phyloP scores from a whole-genome alignment of 1,284 basidiomycete species.

The Paramarasmius palmivorus region DNA sequence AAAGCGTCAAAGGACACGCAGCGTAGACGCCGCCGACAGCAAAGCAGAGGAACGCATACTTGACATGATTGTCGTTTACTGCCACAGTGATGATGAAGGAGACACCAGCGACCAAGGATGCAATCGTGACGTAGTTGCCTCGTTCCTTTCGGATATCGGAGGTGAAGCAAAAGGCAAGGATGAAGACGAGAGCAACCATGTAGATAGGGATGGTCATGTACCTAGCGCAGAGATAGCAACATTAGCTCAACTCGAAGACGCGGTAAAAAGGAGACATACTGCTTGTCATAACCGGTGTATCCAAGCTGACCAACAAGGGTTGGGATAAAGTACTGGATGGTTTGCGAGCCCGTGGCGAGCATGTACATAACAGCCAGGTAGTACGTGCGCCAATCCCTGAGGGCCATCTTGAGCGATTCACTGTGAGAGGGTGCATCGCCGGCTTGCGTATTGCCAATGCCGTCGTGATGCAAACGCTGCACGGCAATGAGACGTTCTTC shows the following conservation, averaged over 20 bases:
- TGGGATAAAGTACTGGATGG: slow-evolving; percentile 46
- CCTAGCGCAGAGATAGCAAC: background rate
- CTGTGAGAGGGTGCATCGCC: slow-evolving; percentile 28
- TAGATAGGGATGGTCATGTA: slow-evolving; percentile 48
- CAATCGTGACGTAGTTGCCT: slow-evolving; percentile 32
- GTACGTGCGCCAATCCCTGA: slow-evolving; percentile 33
- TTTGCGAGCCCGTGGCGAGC: slow-evolving; percentile 38
- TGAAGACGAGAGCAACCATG: slow-evolving; percentile 32
- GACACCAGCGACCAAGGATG: slow-evolving; percentile 26
- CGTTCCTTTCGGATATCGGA: slow-evolving; percentile 36
- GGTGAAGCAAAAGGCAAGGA: slow-evolving; percentile 31
- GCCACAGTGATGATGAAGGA: slow-evolving; percentile 40
- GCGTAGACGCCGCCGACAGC: slow-evolving; percentile 43
- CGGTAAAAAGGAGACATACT: background rate
- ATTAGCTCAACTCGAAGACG: background rate
- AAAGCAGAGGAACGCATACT: slow-evolving; percentile 45
- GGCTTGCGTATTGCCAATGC: slow-evolving; percentile 27
- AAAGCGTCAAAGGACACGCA: slow-evolving; percentile 36
- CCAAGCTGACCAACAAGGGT: slow-evolving; percentile 35
- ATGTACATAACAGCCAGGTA: slow-evolving; percentile 35
- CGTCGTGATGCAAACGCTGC: slow-evolving; percentile 37
- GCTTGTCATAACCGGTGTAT: background rate
- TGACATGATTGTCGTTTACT: slow-evolving; percentile 31
- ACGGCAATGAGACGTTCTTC: slow-evolving; percentile 40
- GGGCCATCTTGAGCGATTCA: slow-evolving; percentile 33